Evolutionary conservation across 306 rosid genomes (phyloP).

Genomic region (Senna tora): DNA sequence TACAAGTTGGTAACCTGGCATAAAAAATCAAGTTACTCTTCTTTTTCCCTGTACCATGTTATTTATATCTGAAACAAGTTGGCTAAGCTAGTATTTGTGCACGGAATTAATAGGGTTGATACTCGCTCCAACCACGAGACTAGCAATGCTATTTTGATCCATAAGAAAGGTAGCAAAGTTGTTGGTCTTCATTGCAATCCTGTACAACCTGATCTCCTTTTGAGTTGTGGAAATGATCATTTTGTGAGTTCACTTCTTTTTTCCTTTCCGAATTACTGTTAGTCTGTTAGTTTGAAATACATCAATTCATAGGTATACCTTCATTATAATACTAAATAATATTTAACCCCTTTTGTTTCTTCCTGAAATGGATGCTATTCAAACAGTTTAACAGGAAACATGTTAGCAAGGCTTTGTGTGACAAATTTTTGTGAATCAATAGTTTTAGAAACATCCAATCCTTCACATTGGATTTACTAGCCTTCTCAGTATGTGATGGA

Average conservation of each 20-base stretch:
- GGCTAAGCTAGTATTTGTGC: neutral
- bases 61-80: slow-evolving; percentile 21
- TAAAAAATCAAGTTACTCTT: no score
- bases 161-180: slow-evolving; percentile 85
- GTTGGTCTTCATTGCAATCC: slow-evolving; percentile 96
- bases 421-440: neutral
- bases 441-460: neutral
- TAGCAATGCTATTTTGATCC: slow-evolving; percentile 79
- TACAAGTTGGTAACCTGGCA: neutral
- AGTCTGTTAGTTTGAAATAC: neutral
- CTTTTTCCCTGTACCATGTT: slow-evolving; percentile 18
- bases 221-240: slow-evolving; percentile 96
- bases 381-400: neutral
- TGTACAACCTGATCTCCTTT: slow-evolving; percentile 82
- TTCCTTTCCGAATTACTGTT: slow-evolving; percentile 2
- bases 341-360: neutral
- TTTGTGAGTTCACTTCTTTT: slow-evolving; percentile 60
- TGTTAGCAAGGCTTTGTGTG: neutral
- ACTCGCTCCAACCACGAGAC: slow-evolving; percentile 63
- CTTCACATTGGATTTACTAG: slow-evolving; percentile 13
- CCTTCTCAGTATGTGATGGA: slow-evolving; percentile 14
- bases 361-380: neutral
- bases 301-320: neutral
- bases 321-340: neutral
- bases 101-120: slow-evolving; percentile 65